A percentile compares a stretch with the other conserved stretches of the same genome.
These are phyloP conservation scores for Eucalyptus dawsonii DNA, from an alignment of 345 rosid species.

Conservation along the genomic window DNA sequence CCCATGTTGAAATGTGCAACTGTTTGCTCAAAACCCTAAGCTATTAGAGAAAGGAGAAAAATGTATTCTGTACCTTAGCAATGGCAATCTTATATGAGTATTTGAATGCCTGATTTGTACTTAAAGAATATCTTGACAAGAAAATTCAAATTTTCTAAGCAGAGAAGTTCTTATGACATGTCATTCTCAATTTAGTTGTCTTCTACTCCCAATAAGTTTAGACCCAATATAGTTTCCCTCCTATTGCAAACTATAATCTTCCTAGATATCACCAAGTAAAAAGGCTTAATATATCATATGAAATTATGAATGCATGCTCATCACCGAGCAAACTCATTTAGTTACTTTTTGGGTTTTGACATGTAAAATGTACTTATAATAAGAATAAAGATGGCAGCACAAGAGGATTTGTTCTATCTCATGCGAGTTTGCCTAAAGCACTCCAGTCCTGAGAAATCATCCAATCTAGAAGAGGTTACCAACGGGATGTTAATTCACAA, in stretches of 20 bases:
- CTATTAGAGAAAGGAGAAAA: background rate
- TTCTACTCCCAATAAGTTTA: background rate
- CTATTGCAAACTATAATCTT: background rate
- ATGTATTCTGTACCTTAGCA: background rate
- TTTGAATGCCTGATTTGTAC: background rate
- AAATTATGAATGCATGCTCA: background rate
- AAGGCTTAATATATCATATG: background rate
- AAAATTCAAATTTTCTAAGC: background rate
- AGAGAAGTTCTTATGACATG: background rate
- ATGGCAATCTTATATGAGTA: background rate
- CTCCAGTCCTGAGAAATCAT: background rate
- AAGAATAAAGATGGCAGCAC: background rate
- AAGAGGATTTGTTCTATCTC: background rate
- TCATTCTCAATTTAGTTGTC: background rate
- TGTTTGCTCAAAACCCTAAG: background rate
- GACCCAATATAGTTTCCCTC: background rate
- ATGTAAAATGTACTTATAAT: background rate
- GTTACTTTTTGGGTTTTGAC: background rate
- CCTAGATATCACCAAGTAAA: background rate
- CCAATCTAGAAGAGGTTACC: background rate
- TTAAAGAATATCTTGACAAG: background rate
- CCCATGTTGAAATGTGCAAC: background rate
- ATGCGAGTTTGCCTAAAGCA: background rate
- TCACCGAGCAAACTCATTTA: background rate
- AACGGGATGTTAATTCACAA: background rate